phyloP scores from a whole-genome alignment of 2,329 filamentous ascomycete species.

The Ambrosiella xylebori region DNA sequence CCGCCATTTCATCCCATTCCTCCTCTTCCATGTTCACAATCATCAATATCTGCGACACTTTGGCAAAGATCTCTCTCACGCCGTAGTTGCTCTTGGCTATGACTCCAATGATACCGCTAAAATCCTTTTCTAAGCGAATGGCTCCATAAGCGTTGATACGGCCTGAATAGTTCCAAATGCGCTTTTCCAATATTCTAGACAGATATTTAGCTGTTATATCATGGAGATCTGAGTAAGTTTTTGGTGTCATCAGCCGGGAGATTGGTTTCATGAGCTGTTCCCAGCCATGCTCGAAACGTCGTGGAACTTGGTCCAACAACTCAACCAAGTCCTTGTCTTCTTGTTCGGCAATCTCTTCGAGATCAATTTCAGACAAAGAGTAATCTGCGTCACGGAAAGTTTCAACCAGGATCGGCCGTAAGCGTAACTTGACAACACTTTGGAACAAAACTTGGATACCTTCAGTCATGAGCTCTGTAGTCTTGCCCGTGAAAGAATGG shows the following conservation, averaged over 20 bases:
- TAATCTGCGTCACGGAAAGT: conserved; percentile 90
- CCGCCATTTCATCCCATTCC: conserved; percentile 66
- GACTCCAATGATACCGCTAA: conserved; percentile 54
- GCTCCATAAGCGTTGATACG: conserved; percentile 68
- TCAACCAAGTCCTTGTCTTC: conserved; percentile 30
- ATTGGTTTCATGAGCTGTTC: conserved; percentile 71
- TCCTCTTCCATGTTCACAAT: conserved; percentile 91
- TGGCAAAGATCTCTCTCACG: conserved; percentile 58
- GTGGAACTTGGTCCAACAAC: conserved; percentile 50
- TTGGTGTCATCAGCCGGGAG: conserved; percentile 62
- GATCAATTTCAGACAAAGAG: conserved; percentile 44
- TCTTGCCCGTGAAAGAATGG: conserved; percentile 56
- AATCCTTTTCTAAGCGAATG: conserved; percentile 67
- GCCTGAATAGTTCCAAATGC: conserved; percentile 65
- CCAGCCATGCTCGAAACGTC: conserved; percentile 74
- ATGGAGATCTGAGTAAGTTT: conserved; percentile 60
- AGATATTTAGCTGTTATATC: conserved; percentile 59
- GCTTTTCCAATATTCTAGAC: conserved; percentile 65
- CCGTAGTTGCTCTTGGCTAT: conserved; percentile 58
- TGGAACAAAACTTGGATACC: conserved; percentile 74
- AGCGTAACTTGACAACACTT: conserved; percentile 67
- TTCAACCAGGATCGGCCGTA: conserved; percentile 71
- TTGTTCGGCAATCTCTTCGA: conserved; percentile 36
- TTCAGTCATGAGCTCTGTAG: conserved; percentile 65
- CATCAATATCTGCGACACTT: conserved; percentile 64